Conservation (phyloP, 202 grass and related monocot species). For the Hordeum pubiflorum region DNA sequence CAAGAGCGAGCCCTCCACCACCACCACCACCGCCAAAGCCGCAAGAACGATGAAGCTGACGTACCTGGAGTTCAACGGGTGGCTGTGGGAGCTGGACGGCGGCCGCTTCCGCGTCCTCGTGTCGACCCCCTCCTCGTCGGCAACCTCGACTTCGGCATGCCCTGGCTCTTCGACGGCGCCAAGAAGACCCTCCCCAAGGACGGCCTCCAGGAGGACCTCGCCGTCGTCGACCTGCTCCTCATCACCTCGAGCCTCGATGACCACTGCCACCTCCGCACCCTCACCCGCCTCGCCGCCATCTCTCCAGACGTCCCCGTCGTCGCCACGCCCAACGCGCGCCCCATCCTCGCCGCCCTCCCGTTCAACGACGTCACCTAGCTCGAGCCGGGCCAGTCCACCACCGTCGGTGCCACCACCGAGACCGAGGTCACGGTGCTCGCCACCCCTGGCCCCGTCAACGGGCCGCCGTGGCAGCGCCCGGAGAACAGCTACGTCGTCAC, state of each 20-base stretch:
- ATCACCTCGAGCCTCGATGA: slow-evolving; percentile 93
- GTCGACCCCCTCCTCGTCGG: slow-evolving; percentile 75
- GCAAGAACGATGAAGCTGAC: slow-evolving; percentile 19
- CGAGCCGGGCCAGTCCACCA: slow-evolving; percentile 56
- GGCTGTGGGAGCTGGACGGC: slow-evolving; percentile 61
- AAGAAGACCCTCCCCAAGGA: slow-evolving; percentile 42
- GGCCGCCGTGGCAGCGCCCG: slow-evolving; percentile 82
- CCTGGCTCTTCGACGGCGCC: slow-evolving; percentile 76
- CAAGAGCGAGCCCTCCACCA: neutral
- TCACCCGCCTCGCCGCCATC: slow-evolving; percentile 45
- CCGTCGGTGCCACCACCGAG: slow-evolving; percentile 13
- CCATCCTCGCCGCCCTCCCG: slow-evolving; percentile 38
- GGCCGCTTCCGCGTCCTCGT: slow-evolving; percentile 49
- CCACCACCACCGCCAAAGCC: too few species aligned
- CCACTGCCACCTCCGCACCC: slow-evolving; percentile 76
- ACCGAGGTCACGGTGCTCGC: slow-evolving; percentile 24
- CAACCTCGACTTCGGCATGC: slow-evolving; percentile 80
- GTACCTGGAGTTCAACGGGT: slow-evolving; percentile 71
- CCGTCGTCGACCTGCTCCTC: slow-evolving; percentile 56
- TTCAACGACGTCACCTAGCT: slow-evolving; percentile 66
- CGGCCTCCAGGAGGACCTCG: neutral
- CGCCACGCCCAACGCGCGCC: slow-evolving; percentile 66
- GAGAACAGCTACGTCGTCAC: slow-evolving; percentile 71
- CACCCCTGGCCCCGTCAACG: slow-evolving; percentile 65
- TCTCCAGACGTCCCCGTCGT: slow-evolving; percentile 54